Evolutionary conservation across 208 protist genomes (phyloP), one percentile per base, ranked within the genome.

Genomic region (Crithidia mellificae): DNA sequence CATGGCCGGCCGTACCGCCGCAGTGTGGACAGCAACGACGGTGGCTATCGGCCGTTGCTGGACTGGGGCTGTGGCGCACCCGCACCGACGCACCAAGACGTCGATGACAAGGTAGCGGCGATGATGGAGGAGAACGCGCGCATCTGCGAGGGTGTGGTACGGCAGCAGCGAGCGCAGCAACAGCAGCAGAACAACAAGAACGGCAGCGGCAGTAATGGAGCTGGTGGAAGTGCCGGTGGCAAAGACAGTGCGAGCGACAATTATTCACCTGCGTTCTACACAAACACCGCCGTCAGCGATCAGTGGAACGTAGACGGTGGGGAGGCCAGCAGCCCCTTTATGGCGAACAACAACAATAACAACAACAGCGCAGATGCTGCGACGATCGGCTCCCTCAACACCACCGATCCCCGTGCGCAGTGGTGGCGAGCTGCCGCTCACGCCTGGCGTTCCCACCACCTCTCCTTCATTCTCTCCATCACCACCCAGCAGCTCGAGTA

Each of bases 401-500:
- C 62, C 41, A 53, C 22, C 4, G 83, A 91, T 68, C 81, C 77
- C 34, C 80, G 86, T 12, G 77, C 74, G 63, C 68, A 85, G 49
- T 85, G 82, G 71, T 95, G 90, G 90, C 77, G 78, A 4, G 79
- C 87, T 8, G 75, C 78, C 9, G 79, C 80, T 3, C 72, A 93
- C 47, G 80, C 83, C 25, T 91, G 77, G 83, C 83, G 83, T 55
- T 84, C 83, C 0, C 86, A 93, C 61, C 61, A 82, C 53, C 44
- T 81, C 15, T 29, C 59, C 27, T 52, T 90, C 52, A 89, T 93
- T 46, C 61, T 84, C 34, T 59, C 82, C 49, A 55, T 91, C 44
- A 86, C 87, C 3, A 63, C 53, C 20, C 65, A 68, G 47, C 80
- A 90, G 68, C 66, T 95, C 8, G 85, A 95, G 53, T 92, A 95